Percentiles rank a stretch among this genome's conserved stretches.
Evolutionary conservation across 441 rosid species (phyloP).

Genomic region (Melastoma candidum): DNA sequence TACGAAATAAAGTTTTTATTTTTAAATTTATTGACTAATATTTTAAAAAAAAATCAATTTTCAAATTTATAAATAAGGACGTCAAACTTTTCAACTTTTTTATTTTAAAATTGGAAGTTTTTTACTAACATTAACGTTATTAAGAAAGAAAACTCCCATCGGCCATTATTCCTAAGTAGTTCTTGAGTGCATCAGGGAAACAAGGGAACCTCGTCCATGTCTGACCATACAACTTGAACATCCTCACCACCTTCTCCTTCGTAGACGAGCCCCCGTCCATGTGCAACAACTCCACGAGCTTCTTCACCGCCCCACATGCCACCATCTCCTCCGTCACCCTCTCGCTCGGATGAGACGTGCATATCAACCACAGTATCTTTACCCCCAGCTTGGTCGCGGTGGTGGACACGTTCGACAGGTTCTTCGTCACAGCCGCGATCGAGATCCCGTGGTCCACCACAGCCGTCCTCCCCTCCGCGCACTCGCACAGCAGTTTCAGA

Average conservation of each 20-base stretch:
- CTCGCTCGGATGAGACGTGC: slow-evolving; percentile 15
- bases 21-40: too few relatives aligned
- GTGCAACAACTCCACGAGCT: slow-evolving; percentile 21
- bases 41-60: too few relatives aligned
- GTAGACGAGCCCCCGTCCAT: slow-evolving; percentile 19
- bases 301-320: slow-evolving; percentile 20
- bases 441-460: slow-evolving; percentile 23
- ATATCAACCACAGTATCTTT: slow-evolving; percentile 25
- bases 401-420: slow-evolving; percentile 12
- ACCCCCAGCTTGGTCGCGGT: slow-evolving; percentile 19
- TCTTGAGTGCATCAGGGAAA: slow-evolving; percentile 20
- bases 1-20: too few relatives aligned
- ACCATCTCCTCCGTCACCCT: slow-evolving; percentile 25
- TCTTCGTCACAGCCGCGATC: slow-evolving; percentile 24
- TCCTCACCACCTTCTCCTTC: slow-evolving; percentile 20
- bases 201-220: slow-evolving; percentile 21
- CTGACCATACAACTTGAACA: slow-evolving; percentile 22
- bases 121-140: too few relatives aligned
- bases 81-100: too few relatives aligned
- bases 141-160: too few relatives aligned
- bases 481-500: slow-evolving; percentile 21
- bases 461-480: slow-evolving; percentile 24
- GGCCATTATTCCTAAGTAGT: slow-evolving; percentile 14
- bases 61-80: too few relatives aligned
- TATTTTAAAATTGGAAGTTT: too few relatives aligned